Evolutionary conservation across 176 grass and related monocot species (phyloP).

Genomic region (Aegilops bicornis): DNA sequence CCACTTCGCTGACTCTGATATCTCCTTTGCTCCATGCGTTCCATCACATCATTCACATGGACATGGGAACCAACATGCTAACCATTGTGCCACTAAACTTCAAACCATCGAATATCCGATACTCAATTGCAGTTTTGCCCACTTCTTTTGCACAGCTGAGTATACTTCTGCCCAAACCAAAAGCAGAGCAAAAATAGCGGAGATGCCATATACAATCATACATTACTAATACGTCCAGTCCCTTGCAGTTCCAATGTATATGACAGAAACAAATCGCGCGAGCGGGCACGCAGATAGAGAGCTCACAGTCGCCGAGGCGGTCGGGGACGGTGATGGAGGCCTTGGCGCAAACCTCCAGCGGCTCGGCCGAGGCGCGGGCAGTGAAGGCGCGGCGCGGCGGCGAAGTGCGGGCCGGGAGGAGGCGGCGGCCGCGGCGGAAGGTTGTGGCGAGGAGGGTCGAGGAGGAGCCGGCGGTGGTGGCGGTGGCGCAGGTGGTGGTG

Average conservation of each 20-base stretch:
- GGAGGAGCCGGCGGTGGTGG: not conserved
- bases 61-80: not conserved
- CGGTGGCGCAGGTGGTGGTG: constrained; percentile 10
- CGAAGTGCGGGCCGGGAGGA: not conserved
- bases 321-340: constrained; percentile 60
- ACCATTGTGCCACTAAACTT: not conserved
- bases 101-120: not conserved
- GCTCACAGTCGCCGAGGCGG: constrained; percentile 80
- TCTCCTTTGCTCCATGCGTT: not conserved
- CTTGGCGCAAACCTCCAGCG: constrained; percentile 85
- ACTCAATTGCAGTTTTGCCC: not conserved
- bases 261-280: not conserved
- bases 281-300: not conserved
- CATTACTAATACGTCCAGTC: not conserved
- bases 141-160: not conserved
- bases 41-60: not conserved
- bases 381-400: constrained; percentile 17
- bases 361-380: constrained; percentile 41
- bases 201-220: not conserved
- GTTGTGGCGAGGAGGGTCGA: constrained; percentile 35
- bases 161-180: not conserved
- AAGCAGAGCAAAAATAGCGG: not conserved
- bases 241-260: not conserved
- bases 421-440: constrained; percentile 28
- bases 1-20: not conserved